Evolutionary conservation across 2,329 filamentous ascomycete species (phyloP).

Genomic region (Aureobasidium sp.): DNA sequence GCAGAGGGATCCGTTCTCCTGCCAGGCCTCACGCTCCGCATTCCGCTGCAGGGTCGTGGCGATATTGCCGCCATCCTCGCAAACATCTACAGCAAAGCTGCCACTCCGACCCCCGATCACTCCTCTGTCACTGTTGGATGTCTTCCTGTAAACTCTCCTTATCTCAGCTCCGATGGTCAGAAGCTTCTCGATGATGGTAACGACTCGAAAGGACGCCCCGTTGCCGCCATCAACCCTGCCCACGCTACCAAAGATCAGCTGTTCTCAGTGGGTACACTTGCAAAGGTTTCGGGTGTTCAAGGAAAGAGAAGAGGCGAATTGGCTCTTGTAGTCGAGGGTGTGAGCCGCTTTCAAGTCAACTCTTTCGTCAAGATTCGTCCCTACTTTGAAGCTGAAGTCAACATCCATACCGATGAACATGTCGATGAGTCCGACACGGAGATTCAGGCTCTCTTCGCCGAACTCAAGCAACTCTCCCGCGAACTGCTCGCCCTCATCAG

Average conservation of each 20-base stretch:
- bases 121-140: conserved; percentile 73
- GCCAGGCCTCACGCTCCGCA: conserved; percentile 75
- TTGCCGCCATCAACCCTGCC: conserved; percentile 47
- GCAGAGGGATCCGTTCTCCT: conserved; percentile 73
- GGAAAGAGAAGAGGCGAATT: conserved; percentile 51
- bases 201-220: conserved; percentile 30
- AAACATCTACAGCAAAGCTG: conserved; percentile 69
- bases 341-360: conserved; percentile 66
- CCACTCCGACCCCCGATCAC: conserved; percentile 54
- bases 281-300: conserved; percentile 41
- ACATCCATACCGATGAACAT: conserved; percentile 55
- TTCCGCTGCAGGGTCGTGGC: conserved; percentile 72
- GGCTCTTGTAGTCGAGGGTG: conserved; percentile 77
- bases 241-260: conserved; percentile 51
- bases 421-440: conserved; percentile 47
- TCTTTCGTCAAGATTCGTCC: conserved; percentile 68
- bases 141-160: conserved; percentile 71
- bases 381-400: conserved; percentile 77
- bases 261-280: conserved; percentile 71
- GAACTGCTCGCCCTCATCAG: conserved; percentile 80
- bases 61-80: conserved; percentile 86
- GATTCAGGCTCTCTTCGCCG: conserved; percentile 62
- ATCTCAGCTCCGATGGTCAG: conserved; percentile 66
- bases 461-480: conserved; percentile 74
- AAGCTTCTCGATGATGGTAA: conserved; percentile 61